Conservation (phyloP, 2,329 filamentous ascomycete species). For the Pseudopithomyces chartarum region DNA sequence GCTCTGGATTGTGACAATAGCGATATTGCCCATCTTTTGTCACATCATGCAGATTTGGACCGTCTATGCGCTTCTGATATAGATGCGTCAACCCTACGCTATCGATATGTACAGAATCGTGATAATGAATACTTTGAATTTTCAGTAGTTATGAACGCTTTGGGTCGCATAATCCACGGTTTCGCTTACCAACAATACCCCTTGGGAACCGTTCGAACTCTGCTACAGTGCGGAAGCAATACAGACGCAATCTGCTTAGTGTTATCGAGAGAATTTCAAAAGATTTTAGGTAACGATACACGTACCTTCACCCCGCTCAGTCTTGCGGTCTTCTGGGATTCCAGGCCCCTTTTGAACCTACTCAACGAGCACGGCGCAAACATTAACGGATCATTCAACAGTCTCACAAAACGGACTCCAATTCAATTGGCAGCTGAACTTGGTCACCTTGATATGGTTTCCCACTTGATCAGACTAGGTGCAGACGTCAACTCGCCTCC, state of each 20-base stretch:
- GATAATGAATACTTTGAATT: neutral
- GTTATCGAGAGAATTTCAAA: neutral
- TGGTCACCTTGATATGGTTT: neutral
- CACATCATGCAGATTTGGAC: neutral
- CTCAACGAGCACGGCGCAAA: neutral
- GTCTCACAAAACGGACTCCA: neutral
- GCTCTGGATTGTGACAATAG: neutral
- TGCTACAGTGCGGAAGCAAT: neutral
- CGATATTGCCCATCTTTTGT: neutral
- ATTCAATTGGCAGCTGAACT: neutral
- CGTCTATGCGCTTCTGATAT: neutral
- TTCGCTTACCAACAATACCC: neutral
- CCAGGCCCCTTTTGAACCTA: neutral
- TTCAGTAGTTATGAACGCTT: neutral
- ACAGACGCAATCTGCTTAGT: neutral
- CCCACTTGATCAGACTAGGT: neutral
- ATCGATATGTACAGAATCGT: neutral
- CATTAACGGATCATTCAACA: neutral
- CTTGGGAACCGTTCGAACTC: neutral
- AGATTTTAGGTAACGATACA: too few species aligned
- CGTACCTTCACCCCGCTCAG: neutral
- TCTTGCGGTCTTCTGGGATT: neutral
- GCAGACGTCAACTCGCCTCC: neutral
- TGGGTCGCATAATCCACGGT: too few species aligned
- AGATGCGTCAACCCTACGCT: neutral